Base-by-base conservation (phyloP, 2,329 filamentous ascomycete species). In the Amauroascus niger region DNA sequence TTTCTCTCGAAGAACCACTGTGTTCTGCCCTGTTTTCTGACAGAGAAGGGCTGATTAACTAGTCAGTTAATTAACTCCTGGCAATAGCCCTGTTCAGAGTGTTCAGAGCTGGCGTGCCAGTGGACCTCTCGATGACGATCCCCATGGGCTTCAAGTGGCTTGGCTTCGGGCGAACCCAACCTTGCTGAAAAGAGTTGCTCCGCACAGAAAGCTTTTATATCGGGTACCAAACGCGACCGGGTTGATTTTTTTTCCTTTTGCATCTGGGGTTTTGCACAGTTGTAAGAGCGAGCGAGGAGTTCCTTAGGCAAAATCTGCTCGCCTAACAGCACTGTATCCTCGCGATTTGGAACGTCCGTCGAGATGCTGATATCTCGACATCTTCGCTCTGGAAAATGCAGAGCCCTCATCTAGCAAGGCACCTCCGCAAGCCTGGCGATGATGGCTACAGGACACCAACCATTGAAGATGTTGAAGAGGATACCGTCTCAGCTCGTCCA, bases 381-480 rank as follows among this genome's bases (percentile, higher is more conserved):
- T 26, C n/a, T 16, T n/a, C 33, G 16, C n/a, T 41, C 32, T 14
- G 26, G 37, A 49, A 41, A 16, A 53, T 53, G 51, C 16, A 47
- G 20, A 35, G 37, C 24, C 28, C 37, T 16, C 24, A 47, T 11
- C 37, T 56, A 22, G 66, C 68, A 37, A 59, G 69, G 43, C 65
- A 72, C 51, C 59, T 70, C 60, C 61, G 65, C 49, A 65, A 52
- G 28, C 70, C 68, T 1, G 71, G 70, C 18, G 66, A 72, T 26
- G 71, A 74, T 35, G 71, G 72, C 3, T 74, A 70, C 60, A 66
- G 69, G 26, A 74, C 72, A 0, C 72, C 72, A 7, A 71, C 69
- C 2, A 69, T 73, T 37, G 72, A 74, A 62, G 72, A 74, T 61
- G 62, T 68, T 6, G 65, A 71, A 54, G 35, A 57, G 54, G 45